phyloP scores from a whole-genome alignment of 305 asterid genomes.

The Solanum chacoense region DNA sequence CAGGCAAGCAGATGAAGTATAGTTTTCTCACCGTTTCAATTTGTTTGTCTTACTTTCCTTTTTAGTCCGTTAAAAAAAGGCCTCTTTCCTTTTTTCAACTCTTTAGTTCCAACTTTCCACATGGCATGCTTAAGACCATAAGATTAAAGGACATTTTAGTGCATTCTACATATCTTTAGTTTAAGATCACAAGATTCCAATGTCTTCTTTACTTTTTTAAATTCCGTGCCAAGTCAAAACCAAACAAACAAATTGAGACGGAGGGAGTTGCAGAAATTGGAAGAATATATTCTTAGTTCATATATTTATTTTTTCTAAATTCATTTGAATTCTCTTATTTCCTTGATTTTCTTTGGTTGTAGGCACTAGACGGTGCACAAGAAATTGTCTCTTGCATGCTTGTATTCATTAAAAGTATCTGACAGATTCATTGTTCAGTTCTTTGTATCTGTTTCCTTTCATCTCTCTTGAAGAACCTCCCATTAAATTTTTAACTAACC shows the following conservation, averaged over 20 bases:
- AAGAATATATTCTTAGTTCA: neutral
- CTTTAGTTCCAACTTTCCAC: neutral
- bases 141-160: neutral
- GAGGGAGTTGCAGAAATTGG: neutral
- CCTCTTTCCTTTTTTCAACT: neutral
- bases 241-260: neutral
- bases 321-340: neutral
- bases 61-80: neutral
- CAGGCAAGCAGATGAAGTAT: neutral
- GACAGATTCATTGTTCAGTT: neutral
- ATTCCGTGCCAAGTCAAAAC: neutral
- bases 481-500: neutral
- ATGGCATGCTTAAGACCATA: neutral
- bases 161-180: neutral
- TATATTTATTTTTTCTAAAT: neutral
- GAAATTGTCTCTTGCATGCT: neutral
- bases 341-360: neutral
- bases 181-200: neutral
- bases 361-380: neutral
- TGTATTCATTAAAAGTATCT: neutral
- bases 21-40: neutral
- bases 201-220: neutral
- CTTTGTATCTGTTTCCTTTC: neutral
- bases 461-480: neutral
- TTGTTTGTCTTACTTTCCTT: neutral